These are phyloP conservation scores for Aquilaria agallochum DNA, from an alignment of 441 rosid genomes.

Conservation along the genomic window DNA sequence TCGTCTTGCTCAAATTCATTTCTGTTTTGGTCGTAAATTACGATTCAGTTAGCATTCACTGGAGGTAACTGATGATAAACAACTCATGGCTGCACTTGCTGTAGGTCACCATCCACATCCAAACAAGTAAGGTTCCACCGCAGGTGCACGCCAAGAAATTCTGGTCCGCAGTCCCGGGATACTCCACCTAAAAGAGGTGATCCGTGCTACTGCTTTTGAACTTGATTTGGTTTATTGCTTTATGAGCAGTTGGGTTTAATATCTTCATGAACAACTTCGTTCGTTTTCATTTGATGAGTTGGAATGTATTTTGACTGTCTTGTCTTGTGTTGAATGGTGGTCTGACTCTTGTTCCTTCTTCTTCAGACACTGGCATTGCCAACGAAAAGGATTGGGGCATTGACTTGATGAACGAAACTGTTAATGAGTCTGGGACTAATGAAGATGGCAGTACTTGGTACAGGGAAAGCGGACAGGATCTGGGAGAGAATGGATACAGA, in stretches of 20 bases:
- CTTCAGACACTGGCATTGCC: conserved; percentile 94
- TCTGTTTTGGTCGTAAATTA: background rate
- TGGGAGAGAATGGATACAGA: conserved; percentile 81
- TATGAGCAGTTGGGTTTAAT: background rate
- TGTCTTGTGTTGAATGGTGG: conserved; percentile 11
- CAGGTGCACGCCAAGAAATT: conserved; percentile 76
- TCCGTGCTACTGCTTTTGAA: background rate
- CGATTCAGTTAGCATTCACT: background rate
- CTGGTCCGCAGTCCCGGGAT: conserved; percentile 92
- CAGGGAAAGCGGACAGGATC: conserved; percentile 87
- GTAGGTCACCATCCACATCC: conserved; percentile 58
- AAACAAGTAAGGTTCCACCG: conserved; percentile 85
- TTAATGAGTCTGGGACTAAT: conserved; percentile 81
- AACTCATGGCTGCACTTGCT: conserved; percentile 5
- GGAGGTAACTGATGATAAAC: no score
- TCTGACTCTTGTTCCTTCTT: conserved; percentile 9
- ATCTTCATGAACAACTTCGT: no score
- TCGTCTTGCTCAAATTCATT: background rate
- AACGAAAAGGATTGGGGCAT: conserved; percentile 99
- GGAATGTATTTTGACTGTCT: conserved; percentile 1
- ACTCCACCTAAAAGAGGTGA: conserved; percentile 96
- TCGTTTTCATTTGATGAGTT: background rate
- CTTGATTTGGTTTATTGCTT: background rate
- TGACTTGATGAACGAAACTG: conserved; percentile 70
- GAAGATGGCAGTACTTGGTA: conserved; percentile 96